Evolutionary conservation across 805 yeast species (phyloP), one percentile per base, ranked within the genome.

Genomic region (Saccharomycopsis oosterbeekiorum): DNA sequence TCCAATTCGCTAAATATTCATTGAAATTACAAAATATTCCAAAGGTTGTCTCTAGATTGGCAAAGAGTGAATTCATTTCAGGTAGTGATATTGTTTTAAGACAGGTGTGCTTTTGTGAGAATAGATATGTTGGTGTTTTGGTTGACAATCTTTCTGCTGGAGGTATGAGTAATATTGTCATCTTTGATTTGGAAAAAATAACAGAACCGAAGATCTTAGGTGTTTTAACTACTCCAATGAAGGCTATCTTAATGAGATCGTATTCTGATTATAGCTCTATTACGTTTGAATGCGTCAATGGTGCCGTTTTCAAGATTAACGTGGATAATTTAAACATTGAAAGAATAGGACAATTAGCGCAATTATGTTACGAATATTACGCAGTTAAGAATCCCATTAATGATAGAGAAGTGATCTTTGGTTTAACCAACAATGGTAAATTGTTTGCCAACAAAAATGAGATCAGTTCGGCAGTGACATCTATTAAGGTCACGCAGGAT

Each of bases 401-500:
- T 17, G 58, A 62, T 10, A 63, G 63, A 4, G 59, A 70, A 39
- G 71, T 75, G 15, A 84, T 84, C 0, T 87, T 89, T 70, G 98
- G 97, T 59, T 73, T 93, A 36, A 80, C 96, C 0, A 73, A 80
- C 4, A 83, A 79, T 64, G 97, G 97, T 60, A 87, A 86, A 68
- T 73, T 94, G 14, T 89, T 76, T 70, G 84, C 84, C 2, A 84
- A 86, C 65, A 79, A 78, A 0, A 74, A 76, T 15, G 84, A 81
- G 63, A 70, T 91, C 14, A 78, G 88, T 1, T 76, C 82, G 2
- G 90, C 93, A 14, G 92, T 89, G 14, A 92, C 98, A 0, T 92
- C 98, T 0, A 72, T 93, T 61, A 79, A 82, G 60, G 73, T 87
- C 12, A 84, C 96, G 0, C 91, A 85, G 50, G 78, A 84, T 8